These are phyloP conservation scores for Didymella pinodella DNA, from an alignment of 2,329 filamentous ascomycete genomes.

Conservation along the genomic window DNA sequence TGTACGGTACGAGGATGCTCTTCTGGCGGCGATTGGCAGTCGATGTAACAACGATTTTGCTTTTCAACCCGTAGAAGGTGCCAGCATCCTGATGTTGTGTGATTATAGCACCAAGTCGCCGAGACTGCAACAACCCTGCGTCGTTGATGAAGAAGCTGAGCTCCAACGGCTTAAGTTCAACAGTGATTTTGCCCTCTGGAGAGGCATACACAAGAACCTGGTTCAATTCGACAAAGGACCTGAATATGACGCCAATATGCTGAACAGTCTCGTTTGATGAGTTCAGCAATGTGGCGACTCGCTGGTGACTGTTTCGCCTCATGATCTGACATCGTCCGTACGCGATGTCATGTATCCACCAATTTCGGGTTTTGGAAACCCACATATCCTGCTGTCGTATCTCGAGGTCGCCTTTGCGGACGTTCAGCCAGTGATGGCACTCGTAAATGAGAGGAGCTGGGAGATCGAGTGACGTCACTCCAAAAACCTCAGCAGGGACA, in stretches of 20 bases:
- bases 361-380: slow-evolving; percentile 50
- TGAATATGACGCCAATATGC: slow-evolving; percentile 57
- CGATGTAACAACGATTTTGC: slow-evolving; percentile 66
- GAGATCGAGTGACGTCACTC: slow-evolving; percentile 54
- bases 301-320: neutral
- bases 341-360: slow-evolving; percentile 49
- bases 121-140: slow-evolving; percentile 55
- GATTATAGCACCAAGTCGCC: slow-evolving; percentile 61
- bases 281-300: slow-evolving; percentile 8
- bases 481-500: slow-evolving; percentile 44
- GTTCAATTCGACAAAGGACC: slow-evolving; percentile 57
- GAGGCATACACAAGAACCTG: slow-evolving; percentile 61
- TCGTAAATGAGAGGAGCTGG: slow-evolving; percentile 60
- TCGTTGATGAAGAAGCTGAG: slow-evolving; percentile 63
- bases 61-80: slow-evolving; percentile 66
- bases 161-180: slow-evolving; percentile 63
- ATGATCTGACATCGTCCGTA: slow-evolving; percentile 17
- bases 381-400: slow-evolving; percentile 59
- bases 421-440: slow-evolving; percentile 68
- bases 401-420: slow-evolving; percentile 58
- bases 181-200: slow-evolving; percentile 37
- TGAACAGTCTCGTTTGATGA: slow-evolving; percentile 51
- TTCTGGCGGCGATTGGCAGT: slow-evolving; percentile 44
- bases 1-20: slow-evolving; percentile 52
- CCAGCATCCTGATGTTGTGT: slow-evolving; percentile 67